These are phyloP conservation scores for Candida anutae DNA, from an alignment of 1,139 yeast genomes.

Conservation along the genomic window DNA sequence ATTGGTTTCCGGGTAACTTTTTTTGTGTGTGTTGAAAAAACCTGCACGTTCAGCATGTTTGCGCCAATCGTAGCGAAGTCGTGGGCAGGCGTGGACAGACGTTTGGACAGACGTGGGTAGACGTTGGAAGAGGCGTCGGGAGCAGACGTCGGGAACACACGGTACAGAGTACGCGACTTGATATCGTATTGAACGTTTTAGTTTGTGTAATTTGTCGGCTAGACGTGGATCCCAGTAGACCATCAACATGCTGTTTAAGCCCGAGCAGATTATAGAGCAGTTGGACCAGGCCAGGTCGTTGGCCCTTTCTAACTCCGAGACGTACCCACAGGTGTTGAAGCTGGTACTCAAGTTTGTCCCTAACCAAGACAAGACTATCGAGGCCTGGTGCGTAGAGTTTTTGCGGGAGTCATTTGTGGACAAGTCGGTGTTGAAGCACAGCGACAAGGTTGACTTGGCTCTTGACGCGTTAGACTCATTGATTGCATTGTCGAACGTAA, in stretches of 20 bases:
- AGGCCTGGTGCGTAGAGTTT: constrained; percentile 42
- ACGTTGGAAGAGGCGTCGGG: too few relatives aligned
- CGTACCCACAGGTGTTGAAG: constrained; percentile 46
- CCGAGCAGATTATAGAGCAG: constrained; percentile 24
- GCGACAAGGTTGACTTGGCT: constrained; percentile 36
- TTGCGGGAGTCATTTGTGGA: constrained; percentile 36
- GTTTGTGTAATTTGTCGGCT: too few relatives aligned
- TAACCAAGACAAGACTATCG: constrained; percentile 25
- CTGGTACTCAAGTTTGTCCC: constrained; percentile 41
- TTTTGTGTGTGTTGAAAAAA: too few relatives aligned
- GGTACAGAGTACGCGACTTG: too few relatives aligned
- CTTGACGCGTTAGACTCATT: constrained; percentile 31
- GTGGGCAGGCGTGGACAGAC: too few relatives aligned
- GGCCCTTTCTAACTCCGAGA: constrained; percentile 37
- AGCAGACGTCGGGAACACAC: too few relatives aligned
- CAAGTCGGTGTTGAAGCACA: constrained; percentile 6
- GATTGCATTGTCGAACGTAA: constrained; percentile 19
- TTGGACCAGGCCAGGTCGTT: constrained; percentile 44
- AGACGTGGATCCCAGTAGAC: too few relatives aligned
- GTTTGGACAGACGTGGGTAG: too few relatives aligned
- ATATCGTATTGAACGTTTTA: too few relatives aligned
- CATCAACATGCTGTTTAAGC: constrained; percentile 6
- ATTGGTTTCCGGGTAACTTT: too few relatives aligned
- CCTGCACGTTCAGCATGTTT: too few relatives aligned
- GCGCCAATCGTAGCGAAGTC: too few relatives aligned